These are phyloP conservation scores for Blastocystis sp. DNA, from an alignment of 352 stramenopile species.

Conservation along the genomic window DNA sequence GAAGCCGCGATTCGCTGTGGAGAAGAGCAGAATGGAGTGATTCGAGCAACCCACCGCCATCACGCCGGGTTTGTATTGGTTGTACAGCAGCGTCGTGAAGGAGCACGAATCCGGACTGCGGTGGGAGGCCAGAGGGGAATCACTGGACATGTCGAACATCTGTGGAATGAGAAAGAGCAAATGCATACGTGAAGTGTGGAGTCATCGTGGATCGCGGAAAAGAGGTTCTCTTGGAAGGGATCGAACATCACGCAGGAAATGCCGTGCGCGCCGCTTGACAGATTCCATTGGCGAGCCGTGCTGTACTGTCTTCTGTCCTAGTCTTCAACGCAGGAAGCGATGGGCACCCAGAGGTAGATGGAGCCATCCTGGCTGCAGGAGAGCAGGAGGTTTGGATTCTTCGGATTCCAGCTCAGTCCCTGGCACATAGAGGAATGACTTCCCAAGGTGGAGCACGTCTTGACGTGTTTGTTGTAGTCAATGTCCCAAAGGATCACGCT, in stretches of 20 bases:
- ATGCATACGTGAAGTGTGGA: slow-evolving; percentile 11
- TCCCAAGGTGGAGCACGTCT: slow-evolving; percentile 1
- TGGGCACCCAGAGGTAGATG: slow-evolving; percentile 14
- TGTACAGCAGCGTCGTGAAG: slow-evolving; percentile 48
- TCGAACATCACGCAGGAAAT: slow-evolving; percentile 51
- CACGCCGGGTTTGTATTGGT: slow-evolving; percentile 34
- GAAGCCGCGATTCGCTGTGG: not conserved
- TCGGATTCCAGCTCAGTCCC: slow-evolving; percentile 45
- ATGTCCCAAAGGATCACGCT: slow-evolving; percentile 55
- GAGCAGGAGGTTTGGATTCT: slow-evolving; percentile 41
- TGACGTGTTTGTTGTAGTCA: slow-evolving; percentile 40
- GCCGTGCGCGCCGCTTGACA: not conserved
- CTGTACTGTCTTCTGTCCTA: slow-evolving; percentile 20
- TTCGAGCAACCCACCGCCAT: slow-evolving; percentile 32
- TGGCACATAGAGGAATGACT: slow-evolving; percentile 29
- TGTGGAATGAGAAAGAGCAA: not conserved
- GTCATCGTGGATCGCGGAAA: slow-evolving; percentile 33
- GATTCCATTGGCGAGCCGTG: not conserved
- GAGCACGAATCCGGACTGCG: not conserved
- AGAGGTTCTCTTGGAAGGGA: slow-evolving; percentile 40
- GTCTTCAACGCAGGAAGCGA: not conserved
- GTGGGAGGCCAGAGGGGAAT: not conserved
- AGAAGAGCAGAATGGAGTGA: slow-evolving; percentile 53
- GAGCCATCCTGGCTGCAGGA: slow-evolving; percentile 45
- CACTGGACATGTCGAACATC: slow-evolving; percentile 30